Evolutionary conservation across 805 yeast species (phyloP).

Genomic region (Metschnikowia santaceciliae): DNA sequence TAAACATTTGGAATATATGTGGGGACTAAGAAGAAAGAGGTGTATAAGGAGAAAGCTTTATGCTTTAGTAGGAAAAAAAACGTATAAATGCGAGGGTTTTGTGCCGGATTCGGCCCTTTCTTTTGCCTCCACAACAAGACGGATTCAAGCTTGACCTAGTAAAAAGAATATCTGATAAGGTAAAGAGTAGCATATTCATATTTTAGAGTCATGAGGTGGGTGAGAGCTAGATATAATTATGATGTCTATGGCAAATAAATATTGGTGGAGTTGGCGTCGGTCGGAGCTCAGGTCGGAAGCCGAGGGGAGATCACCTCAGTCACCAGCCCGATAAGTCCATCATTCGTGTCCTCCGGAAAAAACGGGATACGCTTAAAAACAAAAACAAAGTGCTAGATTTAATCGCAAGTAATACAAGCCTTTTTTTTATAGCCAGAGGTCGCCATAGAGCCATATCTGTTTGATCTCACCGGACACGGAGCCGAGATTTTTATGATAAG

Average conservation of each 20-base stretch:
- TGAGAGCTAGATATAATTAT: too few relatives aligned
- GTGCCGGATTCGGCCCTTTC: constrained; percentile 2
- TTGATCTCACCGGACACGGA: constrained; percentile 1
- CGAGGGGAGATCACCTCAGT: background rate
- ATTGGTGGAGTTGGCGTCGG: background rate
- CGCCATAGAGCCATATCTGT: background rate
- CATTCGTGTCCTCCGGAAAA: too few relatives aligned
- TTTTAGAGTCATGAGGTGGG: too few relatives aligned
- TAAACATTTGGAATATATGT: constrained; percentile 11
- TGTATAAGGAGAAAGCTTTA: background rate
- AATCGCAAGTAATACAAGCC: too few relatives aligned
- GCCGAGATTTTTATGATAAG: constrained; percentile 3
- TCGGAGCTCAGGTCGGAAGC: background rate
- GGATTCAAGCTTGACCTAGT: too few relatives aligned
- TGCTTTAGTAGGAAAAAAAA: background rate
- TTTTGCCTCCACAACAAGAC: background rate
- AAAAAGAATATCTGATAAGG: too few relatives aligned
- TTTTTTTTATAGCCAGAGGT: background rate
- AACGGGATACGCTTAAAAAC: too few relatives aligned
- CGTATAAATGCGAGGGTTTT: background rate
- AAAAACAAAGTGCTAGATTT: too few relatives aligned
- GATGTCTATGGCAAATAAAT: too few relatives aligned
- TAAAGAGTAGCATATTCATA: too few relatives aligned
- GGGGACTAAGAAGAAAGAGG: constrained; percentile 2
- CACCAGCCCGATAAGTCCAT: background rate